Base-by-base conservation (phyloP, 768 basidiomycete genomes). In the Lyophyllum atratum region DNA sequence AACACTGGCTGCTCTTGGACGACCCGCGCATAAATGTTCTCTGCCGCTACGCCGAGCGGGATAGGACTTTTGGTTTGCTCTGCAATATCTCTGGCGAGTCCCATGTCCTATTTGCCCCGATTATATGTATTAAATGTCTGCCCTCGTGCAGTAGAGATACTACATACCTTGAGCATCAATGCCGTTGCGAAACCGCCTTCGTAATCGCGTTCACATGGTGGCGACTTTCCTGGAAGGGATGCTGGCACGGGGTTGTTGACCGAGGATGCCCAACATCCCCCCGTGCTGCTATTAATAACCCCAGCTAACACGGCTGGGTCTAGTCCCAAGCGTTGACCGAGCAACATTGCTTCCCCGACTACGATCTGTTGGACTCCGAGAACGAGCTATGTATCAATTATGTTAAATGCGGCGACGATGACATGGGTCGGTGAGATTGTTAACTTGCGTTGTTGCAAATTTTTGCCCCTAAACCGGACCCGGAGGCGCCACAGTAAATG, bases 201-300 rank as follows among this genome's bases (percentile, higher is more conserved):
- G 56, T 89, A 95, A 43, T 86, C 83, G 40, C 87, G 81, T 70
- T 91, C 89, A 65, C 91, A 93, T 0, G 93, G 93, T 5, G 93
- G 88, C 19, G 85, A 84, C 69, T 85, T 86, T 49, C 77, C 85
- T 7, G 84, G 80, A 46, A 93, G 72, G 15, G 93, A 85, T 19
- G 79, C 79, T 7, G 87, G 92, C 22, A 92, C 92, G 5, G 93
- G 93, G 65, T 95, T 95, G 75, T 95, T 96, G 34, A 89, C 85
- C 0, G 87, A 85, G 24, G 87, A 86, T 15, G 92, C 80, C 92
- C 92, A 93, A 66, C 92, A 94, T 17, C 80, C 77, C 3, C 92
- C 93, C 2, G 90, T 92, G 59, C 87, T 89, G 66, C 81, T 93
- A 68, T 95, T 94, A 60, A 96, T 86, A 3, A 95, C 92, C 5